phyloP scores from a whole-genome alignment of 306 rosid genomes.

The Oemleria cerasiformis region DNA sequence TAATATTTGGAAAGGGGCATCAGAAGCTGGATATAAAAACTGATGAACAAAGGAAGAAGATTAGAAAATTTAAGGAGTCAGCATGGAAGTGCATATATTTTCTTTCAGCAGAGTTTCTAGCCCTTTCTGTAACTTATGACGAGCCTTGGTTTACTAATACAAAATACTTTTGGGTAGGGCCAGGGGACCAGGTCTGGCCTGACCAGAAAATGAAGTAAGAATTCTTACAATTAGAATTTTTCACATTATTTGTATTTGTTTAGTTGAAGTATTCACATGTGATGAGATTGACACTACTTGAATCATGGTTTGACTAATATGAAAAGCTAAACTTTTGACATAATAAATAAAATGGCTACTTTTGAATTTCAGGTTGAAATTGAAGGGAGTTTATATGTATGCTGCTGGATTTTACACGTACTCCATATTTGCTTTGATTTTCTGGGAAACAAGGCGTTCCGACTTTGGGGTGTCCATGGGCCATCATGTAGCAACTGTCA shows the following conservation, averaged over 20 bases:
- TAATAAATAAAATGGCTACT: constrained; percentile 5
- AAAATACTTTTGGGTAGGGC: constrained; percentile 82
- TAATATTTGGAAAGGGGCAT: constrained; percentile 68
- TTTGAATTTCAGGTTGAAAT: constrained; percentile 71
- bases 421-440: constrained; percentile 89
- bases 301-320: constrained; percentile 7
- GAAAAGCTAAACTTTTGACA: constrained; percentile 15
- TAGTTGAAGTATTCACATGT: not conserved
- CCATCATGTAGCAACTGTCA: constrained; percentile 84
- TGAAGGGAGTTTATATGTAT: constrained; percentile 84
- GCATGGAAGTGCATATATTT: constrained; percentile 92
- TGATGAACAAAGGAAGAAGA: constrained; percentile 59
- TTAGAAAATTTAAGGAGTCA: constrained; percentile 85
- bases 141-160: constrained; percentile 91
- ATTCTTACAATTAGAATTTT: not conserved
- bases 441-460: constrained; percentile 96
- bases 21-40: constrained; percentile 43
- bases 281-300: constrained; percentile 1
- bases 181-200: constrained; percentile 92
- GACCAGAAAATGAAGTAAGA: constrained; percentile 86
- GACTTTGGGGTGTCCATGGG: constrained; percentile 93
- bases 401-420: constrained; percentile 86
- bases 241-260: constrained; percentile 20
- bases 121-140: constrained; percentile 59
- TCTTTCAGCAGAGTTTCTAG: constrained; percentile 81